Evolutionary conservation across 805 yeast species (phyloP).

Genomic region (Candida vaughaniae): DNA sequence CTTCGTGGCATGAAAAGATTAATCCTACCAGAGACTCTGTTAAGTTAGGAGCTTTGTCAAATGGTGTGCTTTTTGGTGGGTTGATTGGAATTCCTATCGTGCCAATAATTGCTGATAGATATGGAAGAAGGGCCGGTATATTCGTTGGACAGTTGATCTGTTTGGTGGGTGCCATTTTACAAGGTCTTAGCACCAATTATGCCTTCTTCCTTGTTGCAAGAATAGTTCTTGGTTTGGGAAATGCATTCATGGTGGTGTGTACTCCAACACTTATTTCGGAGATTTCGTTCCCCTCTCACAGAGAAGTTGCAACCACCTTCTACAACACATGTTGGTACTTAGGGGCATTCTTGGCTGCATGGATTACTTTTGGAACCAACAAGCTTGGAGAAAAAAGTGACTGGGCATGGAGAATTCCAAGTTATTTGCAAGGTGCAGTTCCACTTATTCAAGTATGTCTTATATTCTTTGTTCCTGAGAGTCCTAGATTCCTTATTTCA

Average conservation of each 20-base stretch:
- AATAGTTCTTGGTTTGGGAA: constrained; percentile 49
- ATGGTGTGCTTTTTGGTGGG: constrained; percentile 44
- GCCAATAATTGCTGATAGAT: constrained; percentile 30
- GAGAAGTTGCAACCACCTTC: constrained; percentile 40
- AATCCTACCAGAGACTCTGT: constrained; percentile 31
- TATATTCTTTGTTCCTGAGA: constrained; percentile 46
- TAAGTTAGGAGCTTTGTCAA: constrained; percentile 39
- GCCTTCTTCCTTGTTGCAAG: constrained; percentile 44
- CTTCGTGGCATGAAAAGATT: constrained; percentile 42
- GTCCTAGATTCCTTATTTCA: constrained; percentile 46
- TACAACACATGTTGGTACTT: constrained; percentile 53
- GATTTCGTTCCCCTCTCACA: constrained; percentile 47
- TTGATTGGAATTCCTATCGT: constrained; percentile 28
- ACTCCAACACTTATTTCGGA: constrained; percentile 53
- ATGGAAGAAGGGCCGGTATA: constrained; percentile 38
- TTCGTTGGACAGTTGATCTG: constrained; percentile 23
- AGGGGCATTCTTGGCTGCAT: constrained; percentile 54
- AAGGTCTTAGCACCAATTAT: constrained; percentile 34
- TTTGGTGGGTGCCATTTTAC: constrained; percentile 35
- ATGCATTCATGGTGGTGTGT: constrained; percentile 38
- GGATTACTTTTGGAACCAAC: constrained; percentile 48
- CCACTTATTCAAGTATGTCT: constrained; percentile 41
- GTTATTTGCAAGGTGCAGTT: constrained; percentile 48
- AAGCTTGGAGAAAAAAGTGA: constrained; percentile 20
- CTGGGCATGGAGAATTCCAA: constrained; percentile 57